phyloP scores from a whole-genome alignment of 1,284 basidiomycete genomes.

The Marasmius tenuissimus region DNA sequence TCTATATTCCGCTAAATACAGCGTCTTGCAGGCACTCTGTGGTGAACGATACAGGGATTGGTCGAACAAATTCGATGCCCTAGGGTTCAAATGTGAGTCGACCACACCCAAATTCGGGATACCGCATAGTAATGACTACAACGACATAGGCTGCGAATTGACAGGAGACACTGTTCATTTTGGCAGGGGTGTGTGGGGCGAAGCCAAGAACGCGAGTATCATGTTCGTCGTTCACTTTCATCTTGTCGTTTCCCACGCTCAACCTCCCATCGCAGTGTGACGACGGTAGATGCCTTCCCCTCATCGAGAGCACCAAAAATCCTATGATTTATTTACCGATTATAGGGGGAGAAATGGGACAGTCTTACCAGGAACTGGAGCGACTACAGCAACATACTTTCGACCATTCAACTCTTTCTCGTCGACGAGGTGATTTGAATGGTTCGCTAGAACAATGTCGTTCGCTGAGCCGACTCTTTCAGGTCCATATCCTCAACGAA shows the following conservation, averaged over 20 bases:
- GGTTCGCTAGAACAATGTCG: not conserved
- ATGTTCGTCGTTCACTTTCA: conserved; percentile 50
- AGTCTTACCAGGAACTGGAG: conserved; percentile 83
- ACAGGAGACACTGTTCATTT: conserved; percentile 85
- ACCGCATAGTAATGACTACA: not conserved
- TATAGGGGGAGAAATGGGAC: conserved; percentile 93
- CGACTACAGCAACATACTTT: conserved; percentile 65
- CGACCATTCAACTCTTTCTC: conserved; percentile 74
- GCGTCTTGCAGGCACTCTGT: conserved; percentile 72
- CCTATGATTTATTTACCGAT: not conserved
- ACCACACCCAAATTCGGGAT: not conserved
- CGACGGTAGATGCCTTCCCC: conserved; percentile 4
- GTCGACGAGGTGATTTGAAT: conserved; percentile 77
- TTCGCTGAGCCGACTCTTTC: not conserved
- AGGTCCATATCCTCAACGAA: conserved; percentile 95
- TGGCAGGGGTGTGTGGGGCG: conserved; percentile 65
- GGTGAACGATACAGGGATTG: conserved; percentile 86
- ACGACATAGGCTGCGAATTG: conserved; percentile 72
- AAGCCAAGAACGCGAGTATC: conserved; percentile 70
- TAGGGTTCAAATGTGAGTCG: conserved; percentile 72
- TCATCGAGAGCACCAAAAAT: conserved; percentile 8
- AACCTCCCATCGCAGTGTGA: conserved; percentile 6
- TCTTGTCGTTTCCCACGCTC: not conserved
- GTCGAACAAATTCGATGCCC: conserved; percentile 72
- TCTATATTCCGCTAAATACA: not conserved